These are phyloP conservation scores for Digitaria exilis DNA, from an alignment of 202 grass and related monocot genomes.

Conservation along the genomic window DNA sequence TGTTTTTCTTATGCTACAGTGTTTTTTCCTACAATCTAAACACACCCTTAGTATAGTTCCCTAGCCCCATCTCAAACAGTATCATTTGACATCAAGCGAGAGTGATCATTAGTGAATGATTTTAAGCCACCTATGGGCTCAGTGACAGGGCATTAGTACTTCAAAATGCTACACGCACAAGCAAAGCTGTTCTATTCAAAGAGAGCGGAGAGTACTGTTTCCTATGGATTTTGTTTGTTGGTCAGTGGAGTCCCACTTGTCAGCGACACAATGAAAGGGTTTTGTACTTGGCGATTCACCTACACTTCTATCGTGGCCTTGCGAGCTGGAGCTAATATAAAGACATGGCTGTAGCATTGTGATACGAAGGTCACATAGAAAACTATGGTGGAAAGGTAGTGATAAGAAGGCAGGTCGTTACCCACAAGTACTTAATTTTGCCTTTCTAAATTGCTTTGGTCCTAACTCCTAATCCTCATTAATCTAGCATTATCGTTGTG, in stretches of 20 bases:
- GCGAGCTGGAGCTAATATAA: conserved; percentile 19
- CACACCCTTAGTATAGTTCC: not conserved
- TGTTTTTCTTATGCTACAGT: too few relatives aligned
- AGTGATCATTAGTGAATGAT: not conserved
- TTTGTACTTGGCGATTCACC: not conserved
- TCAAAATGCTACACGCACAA: not conserved
- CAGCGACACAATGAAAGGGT: not conserved
- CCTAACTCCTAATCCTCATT: conserved; percentile 42
- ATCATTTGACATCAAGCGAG: conserved; percentile 1
- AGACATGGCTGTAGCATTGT: not conserved
- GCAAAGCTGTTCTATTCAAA: not conserved
- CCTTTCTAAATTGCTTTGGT: not conserved
- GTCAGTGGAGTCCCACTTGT: not conserved
- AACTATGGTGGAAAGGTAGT: conserved; percentile 26
- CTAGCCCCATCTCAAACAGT: conserved; percentile 29
- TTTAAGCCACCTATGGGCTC: not conserved
- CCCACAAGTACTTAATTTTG: not conserved
- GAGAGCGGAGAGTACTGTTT: not conserved
- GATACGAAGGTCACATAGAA: conserved; percentile 30
- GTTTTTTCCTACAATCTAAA: too few relatives aligned
- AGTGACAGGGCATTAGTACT: not conserved
- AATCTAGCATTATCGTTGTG: conserved; percentile 48
- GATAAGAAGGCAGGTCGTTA: conserved; percentile 18
- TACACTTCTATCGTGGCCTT: not conserved
- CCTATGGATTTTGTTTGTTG: not conserved